Conservation (phyloP, 768 basidiomycete species). For the Solioccasus polychromus region DNA sequence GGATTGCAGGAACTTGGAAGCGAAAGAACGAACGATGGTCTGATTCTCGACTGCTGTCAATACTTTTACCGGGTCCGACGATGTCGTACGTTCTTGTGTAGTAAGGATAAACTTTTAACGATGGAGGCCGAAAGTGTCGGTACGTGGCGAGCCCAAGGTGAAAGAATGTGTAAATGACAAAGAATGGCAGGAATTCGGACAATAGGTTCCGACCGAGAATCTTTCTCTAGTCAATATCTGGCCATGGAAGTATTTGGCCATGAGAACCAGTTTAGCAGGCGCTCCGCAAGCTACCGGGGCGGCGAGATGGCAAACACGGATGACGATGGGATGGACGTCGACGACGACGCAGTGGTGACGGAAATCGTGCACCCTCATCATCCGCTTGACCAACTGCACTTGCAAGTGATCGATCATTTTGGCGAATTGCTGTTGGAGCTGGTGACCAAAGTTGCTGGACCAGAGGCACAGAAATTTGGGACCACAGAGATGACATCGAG, state of each 20-base stretch:
- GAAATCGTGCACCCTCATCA: slow-evolving; percentile 46
- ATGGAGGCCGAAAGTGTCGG: slow-evolving; percentile 48
- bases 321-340: slow-evolving; percentile 58
- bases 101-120: slow-evolving; percentile 66
- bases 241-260: slow-evolving; percentile 44
- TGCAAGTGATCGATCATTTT: slow-evolving; percentile 70
- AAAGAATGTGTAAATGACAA: slow-evolving; percentile 13
- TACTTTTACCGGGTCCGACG: slow-evolving; percentile 46
- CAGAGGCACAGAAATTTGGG: slow-evolving; percentile 41
- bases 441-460: slow-evolving; percentile 51
- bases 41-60: slow-evolving; percentile 75
- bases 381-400: slow-evolving; percentile 63
- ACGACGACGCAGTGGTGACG: slow-evolving; percentile 45
- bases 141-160: slow-evolving; percentile 23
- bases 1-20: slow-evolving; percentile 18
- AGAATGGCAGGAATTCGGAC: slow-evolving; percentile 18
- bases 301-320: slow-evolving; percentile 23
- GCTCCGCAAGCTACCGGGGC: slow-evolving; percentile 37
- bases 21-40: slow-evolving; percentile 57
- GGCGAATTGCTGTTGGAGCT: slow-evolving; percentile 56
- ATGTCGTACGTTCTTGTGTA: slow-evolving; percentile 59
- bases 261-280: slow-evolving; percentile 38
- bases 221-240: slow-evolving; percentile 50
- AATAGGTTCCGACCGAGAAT: slow-evolving; percentile 34
- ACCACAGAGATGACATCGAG: slow-evolving; percentile 37